Base-by-base conservation (phyloP, 164 flowering plant species). In the Stephania yunnanensis region DNA sequence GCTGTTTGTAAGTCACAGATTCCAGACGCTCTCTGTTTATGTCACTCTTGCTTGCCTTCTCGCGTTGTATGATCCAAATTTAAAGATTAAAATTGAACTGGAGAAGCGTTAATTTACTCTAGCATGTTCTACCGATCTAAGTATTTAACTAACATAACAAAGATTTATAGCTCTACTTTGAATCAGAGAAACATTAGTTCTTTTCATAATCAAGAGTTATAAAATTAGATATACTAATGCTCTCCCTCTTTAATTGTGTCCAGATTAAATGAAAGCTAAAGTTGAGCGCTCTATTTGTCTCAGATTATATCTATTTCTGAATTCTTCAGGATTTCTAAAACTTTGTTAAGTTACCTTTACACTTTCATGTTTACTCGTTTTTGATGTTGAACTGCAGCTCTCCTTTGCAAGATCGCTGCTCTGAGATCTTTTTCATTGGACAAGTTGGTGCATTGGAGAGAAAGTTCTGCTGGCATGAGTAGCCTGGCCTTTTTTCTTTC, bases 401-500 rank as follows among this genome's bases (percentile, higher is more conserved):
- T 94, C 48, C 88, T 94, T 30, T 85, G 89, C 82, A 91, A 86
- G 85, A 92, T 94, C 74, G 87, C 92, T 22, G 97, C 99, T 36
- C 76, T 95, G 90, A 90, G 99, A 87, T 80, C 99, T 22, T 95
- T 95, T 83, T 78, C 95, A 64, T 77, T 84, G 84, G 99, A 95
- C 75, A 95, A 95, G 80, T 74, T 95, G 77, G 90, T 92, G 64
- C 90, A 92, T 80, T 87, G 96, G 97, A 87, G 99, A 80, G 99
- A 95, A 73, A 90, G 96, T 68, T 81, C 87, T 70, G 87, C 98
- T 11, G 97, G 99, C 67, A 95, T 95, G 85, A 95, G 97, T 85
- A 86, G 91, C 76, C 77, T 93, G 68, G 96, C 99, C 69, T 92
- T 87, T 83, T 95, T 95, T 73, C 88, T 95, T 1, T 73, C 97